A percentile compares a stretch with the other conserved stretches of the same genome.
Evolutionary conservation across 1,139 yeast genomes (phyloP).

Genomic region (Kodamaea plutei): DNA sequence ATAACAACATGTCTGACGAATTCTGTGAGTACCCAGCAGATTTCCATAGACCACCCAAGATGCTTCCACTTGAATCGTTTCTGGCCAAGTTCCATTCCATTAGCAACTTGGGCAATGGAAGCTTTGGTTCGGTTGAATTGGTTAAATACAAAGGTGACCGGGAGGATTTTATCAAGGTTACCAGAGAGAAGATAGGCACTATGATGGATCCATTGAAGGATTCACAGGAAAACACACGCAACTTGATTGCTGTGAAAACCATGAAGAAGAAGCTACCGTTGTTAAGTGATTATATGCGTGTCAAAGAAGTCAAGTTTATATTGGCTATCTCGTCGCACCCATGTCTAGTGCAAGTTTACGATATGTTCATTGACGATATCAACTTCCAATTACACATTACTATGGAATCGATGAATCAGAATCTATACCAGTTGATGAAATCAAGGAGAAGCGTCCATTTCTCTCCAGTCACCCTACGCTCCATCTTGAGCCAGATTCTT

Average conservation of each 20-base stretch:
- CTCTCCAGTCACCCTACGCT: constrained; percentile 54
- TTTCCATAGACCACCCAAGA: constrained; percentile 17
- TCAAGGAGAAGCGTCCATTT: constrained; percentile 50
- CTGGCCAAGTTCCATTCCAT: constrained; percentile 46
- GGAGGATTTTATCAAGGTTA: constrained; percentile 5
- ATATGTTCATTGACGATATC: constrained; percentile 66
- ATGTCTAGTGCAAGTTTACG: constrained; percentile 68
- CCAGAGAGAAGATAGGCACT: constrained; percentile 32
- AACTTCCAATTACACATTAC: constrained; percentile 66
- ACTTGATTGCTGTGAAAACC: constrained; percentile 78
- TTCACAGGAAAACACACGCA: constrained; percentile 12
- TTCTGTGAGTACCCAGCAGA: constrained; percentile 11
- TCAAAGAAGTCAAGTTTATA: constrained; percentile 75
- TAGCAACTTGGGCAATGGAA: constrained; percentile 64
- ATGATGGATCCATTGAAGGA: constrained; percentile 46
- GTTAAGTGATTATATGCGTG: constrained; percentile 54
- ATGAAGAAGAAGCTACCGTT: constrained; percentile 54
- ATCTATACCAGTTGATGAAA: constrained; percentile 68
- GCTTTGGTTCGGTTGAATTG: constrained; percentile 69
- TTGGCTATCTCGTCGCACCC: constrained; percentile 67
- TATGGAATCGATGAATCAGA: constrained; percentile 87
- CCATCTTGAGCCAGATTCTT: constrained; percentile 67
- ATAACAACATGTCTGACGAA: too few relatives aligned
- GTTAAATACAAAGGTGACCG: constrained; percentile 40
- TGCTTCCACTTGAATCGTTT: constrained; percentile 39